Conservation (phyloP, 352 stramenopile genomes). For the Poterioochromonas sp. region DNA sequence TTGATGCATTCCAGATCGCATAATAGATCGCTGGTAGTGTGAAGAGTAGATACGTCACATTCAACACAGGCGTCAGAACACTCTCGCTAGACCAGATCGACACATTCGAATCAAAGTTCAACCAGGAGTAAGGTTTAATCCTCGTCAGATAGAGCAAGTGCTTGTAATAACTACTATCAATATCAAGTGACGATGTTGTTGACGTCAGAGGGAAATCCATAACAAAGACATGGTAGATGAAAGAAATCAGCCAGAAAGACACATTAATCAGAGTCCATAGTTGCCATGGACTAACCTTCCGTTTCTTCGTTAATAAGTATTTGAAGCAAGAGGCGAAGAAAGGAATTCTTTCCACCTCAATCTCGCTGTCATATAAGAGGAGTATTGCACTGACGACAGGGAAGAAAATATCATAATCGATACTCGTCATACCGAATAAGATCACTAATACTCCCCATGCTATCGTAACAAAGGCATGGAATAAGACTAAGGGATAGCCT, state of each 20-base stretch:
- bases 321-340: not conserved
- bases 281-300: not conserved
- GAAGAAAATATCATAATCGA: not conserved
- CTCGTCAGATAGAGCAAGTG: too few relatives aligned
- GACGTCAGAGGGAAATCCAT: not conserved
- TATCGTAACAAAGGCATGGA: not conserved
- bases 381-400: not conserved
- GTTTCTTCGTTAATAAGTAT: not conserved
- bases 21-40: too few relatives aligned
- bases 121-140: not conserved
- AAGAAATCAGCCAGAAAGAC: not conserved
- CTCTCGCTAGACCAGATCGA: too few relatives aligned
- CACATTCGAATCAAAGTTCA: not conserved
- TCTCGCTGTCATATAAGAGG: not conserved
- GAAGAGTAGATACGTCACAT: not conserved
- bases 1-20: not conserved
- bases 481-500: too few relatives aligned
- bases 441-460: not conserved
- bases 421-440: not conserved
- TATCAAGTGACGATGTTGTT: not conserved
- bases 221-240: not conserved
- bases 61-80: too few relatives aligned
- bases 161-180: too few relatives aligned
- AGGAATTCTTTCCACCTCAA: too few relatives aligned
- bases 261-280: not conserved